Conservation (phyloP, 2,329 filamentous ascomycete species). For the Cercospora nicotianae region DNA sequence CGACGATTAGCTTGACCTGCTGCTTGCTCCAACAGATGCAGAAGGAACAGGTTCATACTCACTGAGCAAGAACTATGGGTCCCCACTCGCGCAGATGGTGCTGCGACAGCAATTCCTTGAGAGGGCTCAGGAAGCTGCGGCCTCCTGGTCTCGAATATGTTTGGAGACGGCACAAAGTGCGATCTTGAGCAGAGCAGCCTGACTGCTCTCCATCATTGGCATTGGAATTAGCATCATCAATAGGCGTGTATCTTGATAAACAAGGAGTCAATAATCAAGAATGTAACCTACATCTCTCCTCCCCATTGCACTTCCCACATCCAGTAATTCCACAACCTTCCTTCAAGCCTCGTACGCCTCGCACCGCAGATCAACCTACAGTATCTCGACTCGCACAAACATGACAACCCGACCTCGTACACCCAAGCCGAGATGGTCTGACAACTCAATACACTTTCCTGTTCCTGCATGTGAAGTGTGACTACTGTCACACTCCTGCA, state of each 20-base stretch:
- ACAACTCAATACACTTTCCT: neutral
- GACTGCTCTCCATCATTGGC: neutral
- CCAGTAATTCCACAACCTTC: neutral
- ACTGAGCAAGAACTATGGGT: neutral
- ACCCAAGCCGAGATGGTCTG: neutral
- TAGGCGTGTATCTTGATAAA: neutral
- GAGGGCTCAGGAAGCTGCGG: neutral
- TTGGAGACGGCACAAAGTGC: too few relatives aligned
- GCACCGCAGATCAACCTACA: neutral
- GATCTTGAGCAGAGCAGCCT: neutral
- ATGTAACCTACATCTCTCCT: neutral
- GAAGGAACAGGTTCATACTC: too few relatives aligned
- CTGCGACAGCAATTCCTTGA: neutral
- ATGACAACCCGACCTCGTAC: neutral
- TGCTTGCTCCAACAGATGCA: too few relatives aligned
- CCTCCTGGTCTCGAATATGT: too few relatives aligned
- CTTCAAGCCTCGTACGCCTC: neutral
- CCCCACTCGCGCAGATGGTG: neutral
- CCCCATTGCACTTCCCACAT: neutral
- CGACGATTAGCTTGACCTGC: neutral
- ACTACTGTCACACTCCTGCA: neutral
- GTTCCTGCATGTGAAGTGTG: neutral
- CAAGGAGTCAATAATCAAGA: neutral
- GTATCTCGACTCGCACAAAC: neutral
- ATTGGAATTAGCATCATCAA: too few relatives aligned